Conservation (phyloP, 371 early-diverging fungal genomes). For the Actinomortierella wolfii region DNA sequence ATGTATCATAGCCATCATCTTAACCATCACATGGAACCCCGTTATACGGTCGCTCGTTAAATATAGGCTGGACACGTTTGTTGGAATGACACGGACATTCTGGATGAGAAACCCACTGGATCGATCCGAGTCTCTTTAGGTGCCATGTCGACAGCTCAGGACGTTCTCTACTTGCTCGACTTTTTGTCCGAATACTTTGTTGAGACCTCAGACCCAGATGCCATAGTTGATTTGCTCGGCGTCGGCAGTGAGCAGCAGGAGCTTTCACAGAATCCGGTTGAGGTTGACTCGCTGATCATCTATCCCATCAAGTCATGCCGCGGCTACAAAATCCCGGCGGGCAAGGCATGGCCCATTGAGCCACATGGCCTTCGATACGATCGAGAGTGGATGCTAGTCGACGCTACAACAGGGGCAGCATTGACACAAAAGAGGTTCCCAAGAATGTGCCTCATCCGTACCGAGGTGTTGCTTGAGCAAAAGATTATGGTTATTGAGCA, state of each 20-base stretch:
- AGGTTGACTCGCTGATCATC: slow-evolving; percentile 42
- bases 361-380: slow-evolving; percentile 63
- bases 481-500: slow-evolving; percentile 32
- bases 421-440: slow-evolving; percentile 61
- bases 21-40: not conserved
- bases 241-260: slow-evolving; percentile 16
- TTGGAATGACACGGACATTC: slow-evolving; percentile 69
- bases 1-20: too few species aligned
- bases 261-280: slow-evolving; percentile 5
- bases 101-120: slow-evolving; percentile 63
- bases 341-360: slow-evolving; percentile 59
- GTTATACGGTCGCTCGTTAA: too few species aligned
- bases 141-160: slow-evolving; percentile 58
- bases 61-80: slow-evolving; percentile 63
- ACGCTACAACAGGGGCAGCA: slow-evolving; percentile 50
- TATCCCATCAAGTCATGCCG: slow-evolving; percentile 78
- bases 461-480: slow-evolving; percentile 42
- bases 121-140: slow-evolving; percentile 76
- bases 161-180: slow-evolving; percentile 51
- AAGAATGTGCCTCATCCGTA: slow-evolving; percentile 58
- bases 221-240: slow-evolving; percentile 7
- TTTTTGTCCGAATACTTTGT: slow-evolving; percentile 62
- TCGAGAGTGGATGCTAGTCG: slow-evolving; percentile 69
- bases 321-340: slow-evolving; percentile 54
- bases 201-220: slow-evolving; percentile 32